Evolutionary conservation across 768 basidiomycete genomes (phyloP).

Genomic region (Tephrocybe rancida): DNA sequence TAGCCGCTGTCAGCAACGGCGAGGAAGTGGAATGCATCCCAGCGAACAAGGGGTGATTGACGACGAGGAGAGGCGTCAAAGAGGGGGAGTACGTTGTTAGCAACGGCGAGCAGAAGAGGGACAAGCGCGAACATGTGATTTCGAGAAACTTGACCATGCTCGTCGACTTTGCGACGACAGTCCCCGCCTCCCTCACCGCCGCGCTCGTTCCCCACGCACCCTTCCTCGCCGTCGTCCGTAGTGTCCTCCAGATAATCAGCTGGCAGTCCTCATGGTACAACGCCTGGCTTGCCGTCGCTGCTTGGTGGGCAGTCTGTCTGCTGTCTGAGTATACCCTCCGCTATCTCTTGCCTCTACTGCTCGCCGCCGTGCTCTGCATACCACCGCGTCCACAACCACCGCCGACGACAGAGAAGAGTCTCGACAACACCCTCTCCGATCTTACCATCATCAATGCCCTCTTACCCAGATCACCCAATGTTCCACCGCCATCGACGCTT

Average conservation of each 20-base stretch:
- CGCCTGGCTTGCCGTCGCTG: conserved; percentile 64
- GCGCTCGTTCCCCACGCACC: conserved; percentile 68
- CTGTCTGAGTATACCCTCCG: conserved; percentile 52
- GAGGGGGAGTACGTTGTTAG: conserved; percentile 29
- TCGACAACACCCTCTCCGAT: conserved; percentile 62
- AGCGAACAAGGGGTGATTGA: conserved; percentile 59
- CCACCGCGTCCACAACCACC: conserved; percentile 21
- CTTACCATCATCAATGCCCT: conserved; percentile 65
- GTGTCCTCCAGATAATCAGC: conserved; percentile 47
- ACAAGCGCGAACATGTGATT: conserved; percentile 18
- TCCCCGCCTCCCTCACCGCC: conserved; percentile 63
- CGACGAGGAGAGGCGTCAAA: conserved; percentile 41
- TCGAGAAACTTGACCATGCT: conserved; percentile 4
- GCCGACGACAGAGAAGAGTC: conserved; percentile 53
- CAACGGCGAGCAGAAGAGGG: conserved; percentile 23
- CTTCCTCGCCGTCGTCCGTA: conserved; percentile 43
- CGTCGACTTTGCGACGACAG: conserved; percentile 52
- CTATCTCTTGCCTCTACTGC: conserved; percentile 24
- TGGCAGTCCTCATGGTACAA: conserved; percentile 66
- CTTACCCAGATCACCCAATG: conserved; percentile 42
- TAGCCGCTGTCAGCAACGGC: conserved; percentile 62
- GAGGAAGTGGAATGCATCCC: conserved; percentile 87
- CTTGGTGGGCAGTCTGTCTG: conserved; percentile 81
- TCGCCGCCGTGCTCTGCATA: conserved; percentile 5
- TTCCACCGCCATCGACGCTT: conserved; percentile 36